Evolutionary conservation across 164 flowering plant genomes (phyloP).

Genomic region (Magnolia changhungtana): DNA sequence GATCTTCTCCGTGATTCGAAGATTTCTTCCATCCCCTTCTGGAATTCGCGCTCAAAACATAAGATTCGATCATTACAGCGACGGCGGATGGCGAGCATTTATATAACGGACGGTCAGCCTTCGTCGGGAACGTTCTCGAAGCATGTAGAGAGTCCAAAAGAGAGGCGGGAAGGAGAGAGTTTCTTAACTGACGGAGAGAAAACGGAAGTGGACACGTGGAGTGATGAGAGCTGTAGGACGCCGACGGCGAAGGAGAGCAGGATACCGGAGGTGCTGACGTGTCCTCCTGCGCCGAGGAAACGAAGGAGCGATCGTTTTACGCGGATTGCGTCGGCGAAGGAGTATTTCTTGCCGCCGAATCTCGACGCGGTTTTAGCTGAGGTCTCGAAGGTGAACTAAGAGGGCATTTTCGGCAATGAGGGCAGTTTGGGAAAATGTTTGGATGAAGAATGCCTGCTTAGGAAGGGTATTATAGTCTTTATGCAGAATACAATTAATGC

Average conservation of each 20-base stretch:
- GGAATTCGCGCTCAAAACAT: too few relatives aligned
- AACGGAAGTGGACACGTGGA: not conserved
- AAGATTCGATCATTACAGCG: too few relatives aligned
- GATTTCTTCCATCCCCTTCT: too few relatives aligned
- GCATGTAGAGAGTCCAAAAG: not conserved
- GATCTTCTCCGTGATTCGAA: too few relatives aligned
- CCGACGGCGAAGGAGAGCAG: conserved; percentile 13
- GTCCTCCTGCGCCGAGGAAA: conserved; percentile 24
- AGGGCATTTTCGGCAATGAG: too few relatives aligned
- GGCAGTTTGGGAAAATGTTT: too few relatives aligned
- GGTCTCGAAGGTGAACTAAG: too few relatives aligned
- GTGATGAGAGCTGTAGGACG: conserved; percentile 8
- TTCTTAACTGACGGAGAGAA: not conserved
- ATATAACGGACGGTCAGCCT: not conserved
- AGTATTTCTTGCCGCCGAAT: conserved; percentile 11
- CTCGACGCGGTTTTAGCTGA: conserved; percentile 9
- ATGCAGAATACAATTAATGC: too few relatives aligned
- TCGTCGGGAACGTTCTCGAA: not conserved
- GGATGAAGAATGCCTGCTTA: too few relatives aligned
- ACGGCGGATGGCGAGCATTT: conserved; percentile 9
- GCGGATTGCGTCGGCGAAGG: not conserved
- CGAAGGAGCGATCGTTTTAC: not conserved
- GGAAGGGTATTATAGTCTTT: too few relatives aligned
- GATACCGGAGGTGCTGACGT: conserved; percentile 19
- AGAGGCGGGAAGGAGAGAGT: not conserved